Evolutionary conservation across 148 eudicot species (phyloP).

Genomic region (Polygonum aviculare): DNA sequence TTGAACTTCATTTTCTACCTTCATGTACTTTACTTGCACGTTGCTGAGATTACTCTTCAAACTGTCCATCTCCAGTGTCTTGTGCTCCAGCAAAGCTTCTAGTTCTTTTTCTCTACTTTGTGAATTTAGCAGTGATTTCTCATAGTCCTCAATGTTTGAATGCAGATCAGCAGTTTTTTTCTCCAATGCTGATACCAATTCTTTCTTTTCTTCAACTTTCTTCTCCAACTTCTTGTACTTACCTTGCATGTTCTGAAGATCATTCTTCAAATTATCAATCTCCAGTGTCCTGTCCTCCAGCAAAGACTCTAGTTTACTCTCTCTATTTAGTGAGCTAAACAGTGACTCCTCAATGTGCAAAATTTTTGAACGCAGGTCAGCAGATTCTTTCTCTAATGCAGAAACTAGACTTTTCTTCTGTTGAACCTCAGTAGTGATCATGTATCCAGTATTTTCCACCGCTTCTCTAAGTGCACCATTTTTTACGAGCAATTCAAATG

Average conservation of each 20-base stretch:
- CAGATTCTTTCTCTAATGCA: constrained; percentile 17
- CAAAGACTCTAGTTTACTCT: constrained; percentile 27
- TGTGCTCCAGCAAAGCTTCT: constrained; percentile 28
- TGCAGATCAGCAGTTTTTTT: constrained; percentile 15
- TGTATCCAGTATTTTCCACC: constrained; percentile 25
- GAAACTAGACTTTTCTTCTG: constrained; percentile 24
- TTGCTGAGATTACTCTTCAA: constrained; percentile 20
- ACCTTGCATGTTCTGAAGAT: constrained; percentile 19
- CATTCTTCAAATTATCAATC: constrained; percentile 22
- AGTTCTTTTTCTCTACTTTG: constrained; percentile 24
- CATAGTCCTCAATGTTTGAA: neutral
- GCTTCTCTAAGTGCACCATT: constrained; percentile 31
- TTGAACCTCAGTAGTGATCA: constrained; percentile 30
- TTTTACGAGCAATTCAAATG: constrained; percentile 29
- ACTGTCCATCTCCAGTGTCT: constrained; percentile 25
- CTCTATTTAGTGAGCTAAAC: constrained; percentile 18
- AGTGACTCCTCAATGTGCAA: constrained; percentile 3
- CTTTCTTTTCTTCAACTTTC: constrained; percentile 28
- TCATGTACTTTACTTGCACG: constrained; percentile 21
- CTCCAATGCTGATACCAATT: constrained; percentile 17
- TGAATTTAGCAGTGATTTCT: constrained; percentile 18
- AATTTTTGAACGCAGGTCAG: constrained; percentile 9
- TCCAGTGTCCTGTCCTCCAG: constrained; percentile 27
- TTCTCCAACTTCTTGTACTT: constrained; percentile 24
- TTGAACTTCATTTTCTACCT: constrained; percentile 25